Conservation (phyloP, 768 basidiomycete species). For the Cyclocybe cylindracea region DNA sequence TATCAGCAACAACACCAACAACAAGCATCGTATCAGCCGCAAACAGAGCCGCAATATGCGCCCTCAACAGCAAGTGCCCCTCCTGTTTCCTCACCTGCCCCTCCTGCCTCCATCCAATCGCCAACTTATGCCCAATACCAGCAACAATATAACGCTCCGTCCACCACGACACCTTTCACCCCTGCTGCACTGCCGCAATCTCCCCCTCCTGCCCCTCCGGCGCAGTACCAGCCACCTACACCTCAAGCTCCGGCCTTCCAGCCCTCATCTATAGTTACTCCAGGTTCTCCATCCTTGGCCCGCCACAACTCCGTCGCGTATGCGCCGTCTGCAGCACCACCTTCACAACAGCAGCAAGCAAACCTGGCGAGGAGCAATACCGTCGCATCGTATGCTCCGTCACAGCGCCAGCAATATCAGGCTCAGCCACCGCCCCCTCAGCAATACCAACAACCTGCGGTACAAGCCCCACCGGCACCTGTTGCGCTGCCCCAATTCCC, state of each 20-base stretch:
- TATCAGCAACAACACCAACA: constrained; percentile 14
- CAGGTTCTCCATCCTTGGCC: constrained; percentile 15
- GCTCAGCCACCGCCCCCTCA: constrained; percentile 25
- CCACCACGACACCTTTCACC: neutral
- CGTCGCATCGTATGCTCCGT: constrained; percentile 21
- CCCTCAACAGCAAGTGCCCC: neutral
- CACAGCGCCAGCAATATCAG: constrained; percentile 22
- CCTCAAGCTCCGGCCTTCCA: constrained; percentile 23
- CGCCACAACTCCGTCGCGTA: constrained; percentile 38
- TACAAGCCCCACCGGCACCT: constrained; percentile 29
- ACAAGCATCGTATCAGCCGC: neutral
- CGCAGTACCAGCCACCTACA: constrained; percentile 23
- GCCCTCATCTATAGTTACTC: neutral
- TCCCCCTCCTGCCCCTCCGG: constrained; percentile 15
- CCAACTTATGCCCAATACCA: neutral
- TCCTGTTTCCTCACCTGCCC: neutral
- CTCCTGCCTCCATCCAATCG: neutral
- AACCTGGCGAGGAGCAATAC: constrained; percentile 33
- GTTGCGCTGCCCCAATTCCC: constrained; percentile 62
- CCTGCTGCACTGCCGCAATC: constrained; percentile 7
- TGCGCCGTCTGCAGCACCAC: constrained; percentile 21
- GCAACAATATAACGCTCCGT: constrained; percentile 1
- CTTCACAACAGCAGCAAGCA: constrained; percentile 13
- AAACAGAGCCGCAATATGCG: neutral
- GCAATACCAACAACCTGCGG: constrained; percentile 24